phyloP scores from a whole-genome alignment of 1,139 yeast genomes.

The Debaryomyces coudertii region DNA sequence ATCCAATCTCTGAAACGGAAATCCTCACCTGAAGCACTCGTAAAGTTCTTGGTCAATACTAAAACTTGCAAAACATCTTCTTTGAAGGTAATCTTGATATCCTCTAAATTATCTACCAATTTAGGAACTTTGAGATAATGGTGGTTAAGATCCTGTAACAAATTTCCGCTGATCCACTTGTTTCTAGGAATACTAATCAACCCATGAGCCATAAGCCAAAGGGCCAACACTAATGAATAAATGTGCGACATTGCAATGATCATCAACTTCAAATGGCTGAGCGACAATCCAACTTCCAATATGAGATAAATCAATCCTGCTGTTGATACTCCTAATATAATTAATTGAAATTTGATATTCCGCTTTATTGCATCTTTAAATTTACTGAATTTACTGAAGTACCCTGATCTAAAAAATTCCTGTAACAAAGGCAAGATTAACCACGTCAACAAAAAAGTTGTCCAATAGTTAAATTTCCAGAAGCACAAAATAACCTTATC shows the following conservation, averaged over 20 bases:
- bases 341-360: conserved; percentile 63
- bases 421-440: conserved; percentile 69
- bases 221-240: conserved; percentile 73
- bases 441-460: conserved; percentile 78
- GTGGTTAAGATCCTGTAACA: conserved; percentile 41
- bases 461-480: conserved; percentile 83
- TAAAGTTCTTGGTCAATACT: conserved; percentile 43
- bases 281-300: conserved; percentile 44
- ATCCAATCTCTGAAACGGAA: conserved; percentile 48
- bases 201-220: conserved; percentile 89
- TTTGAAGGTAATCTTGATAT: conserved; percentile 61
- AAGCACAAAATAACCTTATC: conserved; percentile 53
- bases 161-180: conserved; percentile 53
- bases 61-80: conserved; percentile 69
- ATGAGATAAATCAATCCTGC: conserved; percentile 63
- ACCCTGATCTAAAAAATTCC: conserved; percentile 73
- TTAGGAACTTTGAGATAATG: conserved; percentile 59
- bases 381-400: conserved; percentile 48
- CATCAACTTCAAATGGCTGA: conserved; percentile 64
- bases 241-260: conserved; percentile 78
- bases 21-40: conserved; percentile 36
- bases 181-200: conserved; percentile 66
- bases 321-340: conserved; percentile 55
- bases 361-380: conserved; percentile 59
- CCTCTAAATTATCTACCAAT: conserved; percentile 64